Conservation (phyloP, 2,329 filamentous ascomycete species). For the Ampelomyces quisqualis region DNA sequence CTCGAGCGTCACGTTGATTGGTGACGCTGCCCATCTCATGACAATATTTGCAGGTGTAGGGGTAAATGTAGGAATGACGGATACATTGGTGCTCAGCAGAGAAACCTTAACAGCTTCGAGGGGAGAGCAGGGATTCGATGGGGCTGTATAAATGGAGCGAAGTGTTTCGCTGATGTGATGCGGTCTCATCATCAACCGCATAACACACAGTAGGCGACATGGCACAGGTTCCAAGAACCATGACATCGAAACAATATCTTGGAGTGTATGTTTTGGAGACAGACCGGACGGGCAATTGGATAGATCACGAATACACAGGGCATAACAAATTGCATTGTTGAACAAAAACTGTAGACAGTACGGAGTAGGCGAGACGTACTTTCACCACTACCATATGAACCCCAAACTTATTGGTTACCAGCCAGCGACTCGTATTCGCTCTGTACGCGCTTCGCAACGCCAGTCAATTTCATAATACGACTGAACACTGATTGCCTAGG, state of each 20-base stretch:
- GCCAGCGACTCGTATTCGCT: background rate
- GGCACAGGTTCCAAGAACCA: background rate
- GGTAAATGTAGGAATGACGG: constrained; percentile 59
- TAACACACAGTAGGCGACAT: background rate
- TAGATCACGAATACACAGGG: background rate
- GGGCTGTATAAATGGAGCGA: constrained; percentile 18
- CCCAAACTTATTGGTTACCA: background rate
- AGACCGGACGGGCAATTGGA: background rate
- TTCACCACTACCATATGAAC: no score
- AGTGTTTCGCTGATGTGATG: constrained; percentile 25
- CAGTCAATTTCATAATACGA: background rate
- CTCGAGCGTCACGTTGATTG: constrained; percentile 56
- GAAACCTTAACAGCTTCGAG: constrained; percentile 20
- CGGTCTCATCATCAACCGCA: constrained; percentile 13
- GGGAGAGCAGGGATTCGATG: constrained; percentile 24
- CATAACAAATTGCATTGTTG: background rate
- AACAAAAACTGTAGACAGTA: no score
- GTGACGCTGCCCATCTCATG: constrained; percentile 63
- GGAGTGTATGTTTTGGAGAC: background rate
- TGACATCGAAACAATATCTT: no score
- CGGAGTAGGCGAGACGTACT: no score
- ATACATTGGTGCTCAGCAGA: constrained; percentile 53
- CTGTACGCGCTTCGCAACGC: background rate
- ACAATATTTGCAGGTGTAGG: constrained; percentile 60
- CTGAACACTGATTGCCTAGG: background rate